A percentile compares a stretch with the other conserved stretches of the same genome.
These are phyloP conservation scores for Schizopora paradoxa DNA, from an alignment of 1,284 basidiomycete species.

Conservation along the genomic window DNA sequence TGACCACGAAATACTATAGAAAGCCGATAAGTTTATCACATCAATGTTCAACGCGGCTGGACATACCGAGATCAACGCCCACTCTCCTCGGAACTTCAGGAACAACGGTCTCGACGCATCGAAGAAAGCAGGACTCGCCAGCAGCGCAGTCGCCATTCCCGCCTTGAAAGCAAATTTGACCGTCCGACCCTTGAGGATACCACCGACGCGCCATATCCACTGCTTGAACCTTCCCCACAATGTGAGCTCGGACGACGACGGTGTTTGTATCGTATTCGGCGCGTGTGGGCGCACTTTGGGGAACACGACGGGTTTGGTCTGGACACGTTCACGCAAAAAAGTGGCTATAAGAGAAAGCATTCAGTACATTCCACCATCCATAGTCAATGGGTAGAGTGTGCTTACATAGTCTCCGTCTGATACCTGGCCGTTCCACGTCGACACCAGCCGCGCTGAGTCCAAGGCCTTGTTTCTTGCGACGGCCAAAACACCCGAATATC, in stretches of 20 bases:
- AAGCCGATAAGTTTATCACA: not conserved
- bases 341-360: slow-evolving; percentile 38
- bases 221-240: slow-evolving; percentile 59
- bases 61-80: slow-evolving; percentile 87
- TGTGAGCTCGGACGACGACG: slow-evolving; percentile 52
- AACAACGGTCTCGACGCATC: slow-evolving; percentile 75
- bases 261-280: slow-evolving; percentile 80
- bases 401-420: slow-evolving; percentile 38
- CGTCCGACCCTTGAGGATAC: slow-evolving; percentile 67
- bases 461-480: too few species aligned
- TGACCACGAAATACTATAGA: slow-evolving; percentile 59
- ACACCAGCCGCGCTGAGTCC: not conserved
- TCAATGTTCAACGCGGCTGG: too few species aligned
- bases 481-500: slow-evolving; percentile 2
- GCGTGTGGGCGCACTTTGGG: slow-evolving; percentile 80
- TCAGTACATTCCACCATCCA: slow-evolving; percentile 4
- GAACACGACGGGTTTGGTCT: slow-evolving; percentile 63
- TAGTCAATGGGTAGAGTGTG: slow-evolving; percentile 7
- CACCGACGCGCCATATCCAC: slow-evolving; percentile 71
- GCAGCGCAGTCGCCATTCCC: slow-evolving; percentile 73
- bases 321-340: slow-evolving; percentile 55
- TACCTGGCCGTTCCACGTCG: slow-evolving; percentile 10
- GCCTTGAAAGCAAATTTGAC: slow-evolving; percentile 87
- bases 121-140: slow-evolving; percentile 85
- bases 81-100: slow-evolving; percentile 81